Evolutionary conservation across 495 filamentous ascomycete genomes (phyloP).

Genomic region (Xylaria bambusicola): DNA sequence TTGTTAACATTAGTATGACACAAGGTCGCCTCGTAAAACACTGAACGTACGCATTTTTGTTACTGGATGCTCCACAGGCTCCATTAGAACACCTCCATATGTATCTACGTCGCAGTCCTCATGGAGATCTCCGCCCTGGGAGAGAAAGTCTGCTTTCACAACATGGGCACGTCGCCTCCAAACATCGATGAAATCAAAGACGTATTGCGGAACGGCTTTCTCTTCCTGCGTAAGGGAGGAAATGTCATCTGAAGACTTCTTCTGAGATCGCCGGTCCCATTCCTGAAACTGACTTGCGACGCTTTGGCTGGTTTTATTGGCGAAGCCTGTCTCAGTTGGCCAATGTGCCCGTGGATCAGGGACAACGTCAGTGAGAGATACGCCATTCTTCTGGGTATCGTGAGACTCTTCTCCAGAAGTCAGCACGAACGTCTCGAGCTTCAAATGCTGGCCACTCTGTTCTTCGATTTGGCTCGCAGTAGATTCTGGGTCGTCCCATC

Average conservation of each 20-base stretch:
- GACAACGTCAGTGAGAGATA: neutral
- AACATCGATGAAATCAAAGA: neutral
- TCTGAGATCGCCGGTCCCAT: neutral
- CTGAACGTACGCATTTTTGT: constrained; percentile 18
- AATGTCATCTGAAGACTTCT: neutral
- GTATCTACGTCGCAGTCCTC: constrained; percentile 37
- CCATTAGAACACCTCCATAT: constrained; percentile 29
- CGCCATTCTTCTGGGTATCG: neutral
- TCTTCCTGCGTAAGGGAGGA: neutral
- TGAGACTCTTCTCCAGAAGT: neutral
- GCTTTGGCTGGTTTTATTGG: neutral
- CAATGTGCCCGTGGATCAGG: neutral
- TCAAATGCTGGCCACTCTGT: neutral
- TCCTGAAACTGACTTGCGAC: neutral
- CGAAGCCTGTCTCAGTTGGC: neutral
- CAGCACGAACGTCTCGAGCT: neutral
- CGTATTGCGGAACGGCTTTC: neutral
- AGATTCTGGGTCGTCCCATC: neutral
- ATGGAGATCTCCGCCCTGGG: constrained; percentile 18
- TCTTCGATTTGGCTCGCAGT: neutral
- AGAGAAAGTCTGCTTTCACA: constrained; percentile 18
- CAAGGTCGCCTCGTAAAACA: neutral
- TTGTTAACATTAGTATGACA: neutral
- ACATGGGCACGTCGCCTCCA: constrained; percentile 17
- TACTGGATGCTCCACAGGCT: constrained; percentile 26